Evolutionary conservation across 441 rosid genomes (phyloP).

Genomic region (Macaranga tanarius): DNA sequence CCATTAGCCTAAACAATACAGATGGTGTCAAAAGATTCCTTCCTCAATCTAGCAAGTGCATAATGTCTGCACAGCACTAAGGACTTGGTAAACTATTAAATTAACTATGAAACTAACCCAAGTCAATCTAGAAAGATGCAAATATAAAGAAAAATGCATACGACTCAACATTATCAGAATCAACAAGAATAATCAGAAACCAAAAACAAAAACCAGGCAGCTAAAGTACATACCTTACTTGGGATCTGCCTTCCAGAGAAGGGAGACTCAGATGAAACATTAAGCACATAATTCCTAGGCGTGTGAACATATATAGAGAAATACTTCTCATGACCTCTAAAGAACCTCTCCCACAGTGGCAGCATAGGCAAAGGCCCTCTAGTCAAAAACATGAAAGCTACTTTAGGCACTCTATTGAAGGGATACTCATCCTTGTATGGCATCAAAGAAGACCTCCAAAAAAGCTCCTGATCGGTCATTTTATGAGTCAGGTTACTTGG

Average conservation of each 20-base stretch:
- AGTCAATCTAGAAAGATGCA: not conserved
- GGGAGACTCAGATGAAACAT: conserved; percentile 59
- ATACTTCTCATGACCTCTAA: conserved; percentile 56
- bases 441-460: conserved; percentile 87
- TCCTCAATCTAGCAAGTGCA: not conserved
- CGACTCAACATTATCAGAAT: not conserved
- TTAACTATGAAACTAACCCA: not conserved
- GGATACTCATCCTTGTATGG: conserved; percentile 66
- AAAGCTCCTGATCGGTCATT: conserved; percentile 65
- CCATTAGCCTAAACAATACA: not conserved
- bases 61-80: not conserved
- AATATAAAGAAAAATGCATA: not conserved
- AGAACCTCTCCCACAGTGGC: conserved; percentile 94
- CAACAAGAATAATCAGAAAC: conserved; percentile 3
- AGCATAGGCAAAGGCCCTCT: conserved; percentile 78
- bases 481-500: conserved; percentile 52
- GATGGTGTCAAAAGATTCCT: not conserved
- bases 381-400: conserved; percentile 92
- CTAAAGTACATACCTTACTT: conserved; percentile 53
- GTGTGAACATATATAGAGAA: conserved; percentile 74
- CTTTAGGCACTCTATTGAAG: conserved; percentile 57
- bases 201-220: not conserved
- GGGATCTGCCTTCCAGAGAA: conserved; percentile 76
- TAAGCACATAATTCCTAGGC: conserved; percentile 47
- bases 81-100: not conserved